Evolutionary conservation across 129 eudicot species (phyloP), one percentile per base, ranked within the genome.

Genomic region (Tagetes patula): DNA sequence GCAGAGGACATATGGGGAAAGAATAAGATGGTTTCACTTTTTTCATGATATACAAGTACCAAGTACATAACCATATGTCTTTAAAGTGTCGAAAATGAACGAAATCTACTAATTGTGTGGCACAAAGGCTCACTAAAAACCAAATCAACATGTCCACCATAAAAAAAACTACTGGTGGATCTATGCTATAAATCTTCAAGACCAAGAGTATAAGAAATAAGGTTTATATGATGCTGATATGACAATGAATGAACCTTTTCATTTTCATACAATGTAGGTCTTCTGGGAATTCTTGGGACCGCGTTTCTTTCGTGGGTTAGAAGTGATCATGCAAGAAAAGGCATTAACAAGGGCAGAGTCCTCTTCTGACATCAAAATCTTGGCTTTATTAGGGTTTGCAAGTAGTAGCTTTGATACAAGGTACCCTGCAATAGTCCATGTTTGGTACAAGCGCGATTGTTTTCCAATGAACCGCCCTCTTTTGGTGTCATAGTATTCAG

Each of bases 341-440:
- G 87, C 87, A 68, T 74, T 77, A 4, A 67, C 73, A 39, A 88
- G 88, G 71, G 81, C 81, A 36, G 82, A 56, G 72, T 85, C 96
- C 63, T 88, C 91, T 50, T 85, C 85, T 0, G 75, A 74, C 53
- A 79, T 79, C 71, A 88, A 65, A 31, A 82, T 82, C 49, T 76
- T 81, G 32, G 96, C 96, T 40, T 83, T 75, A 5, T 12, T 62
- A 0, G 91, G 96, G 79, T 86, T 76, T 4, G 77, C 82, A 42
- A 89, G 85, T 30, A 89, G 84, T 31, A 83, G 68, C 65, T 86
- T 88, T 5, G 96, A 36, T 33, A 83, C 89, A 37, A 88, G 91
- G 45, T 81, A 88, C 70, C 91, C 96, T 30, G 96, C 91, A 75
- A 89, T 86, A 5, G 89, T 74, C 96, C 96, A 89, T 32, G 96